These are phyloP conservation scores for Suillus discolor DNA, from an alignment of 768 basidiomycete genomes.

Conservation along the genomic window DNA sequence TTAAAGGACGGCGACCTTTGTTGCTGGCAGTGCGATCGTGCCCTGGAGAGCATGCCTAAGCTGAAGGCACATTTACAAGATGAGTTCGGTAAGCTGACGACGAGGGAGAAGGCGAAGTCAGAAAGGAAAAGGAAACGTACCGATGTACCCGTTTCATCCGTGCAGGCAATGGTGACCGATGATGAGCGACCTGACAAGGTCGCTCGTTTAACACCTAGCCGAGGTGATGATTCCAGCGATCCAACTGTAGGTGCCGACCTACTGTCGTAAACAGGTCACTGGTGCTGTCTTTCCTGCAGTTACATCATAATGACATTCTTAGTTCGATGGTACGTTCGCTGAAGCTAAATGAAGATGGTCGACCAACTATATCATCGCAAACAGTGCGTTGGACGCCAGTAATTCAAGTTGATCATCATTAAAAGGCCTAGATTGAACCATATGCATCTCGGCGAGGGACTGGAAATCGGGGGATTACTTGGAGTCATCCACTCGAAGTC, in stretches of 20 bases:
- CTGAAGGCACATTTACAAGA: constrained; percentile 76
- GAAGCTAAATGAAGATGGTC: not conserved
- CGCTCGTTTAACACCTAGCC: not conserved
- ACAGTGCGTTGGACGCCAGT: not conserved
- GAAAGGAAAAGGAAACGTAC: constrained; percentile 44
- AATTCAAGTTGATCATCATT: not conserved
- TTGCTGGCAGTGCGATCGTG: constrained; percentile 71
- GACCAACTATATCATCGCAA: not conserved
- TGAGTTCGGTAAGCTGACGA: constrained; percentile 64
- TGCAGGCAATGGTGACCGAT: not conserved
- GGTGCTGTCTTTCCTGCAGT: not conserved
- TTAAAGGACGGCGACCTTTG: constrained; percentile 63
- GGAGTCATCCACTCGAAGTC: not conserved
- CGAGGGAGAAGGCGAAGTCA: constrained; percentile 42
- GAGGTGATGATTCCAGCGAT: not conserved
- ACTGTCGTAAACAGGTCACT: not conserved
- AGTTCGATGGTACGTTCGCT: not conserved
- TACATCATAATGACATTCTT: not conserved
- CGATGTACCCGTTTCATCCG: constrained; percentile 12
- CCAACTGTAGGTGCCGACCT: not conserved
- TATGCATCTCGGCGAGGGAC: not conserved
- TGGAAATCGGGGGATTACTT: not conserved
- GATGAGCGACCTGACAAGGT: not conserved
- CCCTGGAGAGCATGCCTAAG: constrained; percentile 69
- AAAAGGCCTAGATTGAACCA: not conserved